phyloP scores from a whole-genome alignment of 768 basidiomycete genomes.

The Leucocoprinus birnbaumii region DNA sequence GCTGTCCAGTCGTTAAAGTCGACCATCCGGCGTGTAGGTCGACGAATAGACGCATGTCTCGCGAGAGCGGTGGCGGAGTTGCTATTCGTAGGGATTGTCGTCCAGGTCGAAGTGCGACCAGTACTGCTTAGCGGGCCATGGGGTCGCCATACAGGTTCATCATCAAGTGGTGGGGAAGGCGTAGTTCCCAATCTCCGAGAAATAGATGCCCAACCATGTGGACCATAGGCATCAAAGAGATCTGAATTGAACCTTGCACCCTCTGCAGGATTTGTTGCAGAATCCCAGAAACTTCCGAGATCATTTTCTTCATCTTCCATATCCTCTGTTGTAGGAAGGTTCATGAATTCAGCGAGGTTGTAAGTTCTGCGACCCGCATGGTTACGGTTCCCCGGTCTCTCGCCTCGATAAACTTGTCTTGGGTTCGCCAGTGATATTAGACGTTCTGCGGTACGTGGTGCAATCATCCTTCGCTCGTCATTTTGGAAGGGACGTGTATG shows the following conservation, averaged over 20 bases:
- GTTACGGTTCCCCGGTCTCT: conserved; percentile 31
- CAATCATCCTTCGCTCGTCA: conserved; percentile 59
- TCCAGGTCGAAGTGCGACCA: conserved; percentile 2
- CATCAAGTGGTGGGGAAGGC: conserved; percentile 30
- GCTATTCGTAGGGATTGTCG: conserved; percentile 19
- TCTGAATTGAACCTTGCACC: conserved; percentile 58
- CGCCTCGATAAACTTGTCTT: conserved; percentile 46
- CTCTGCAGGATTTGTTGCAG: conserved; percentile 37
- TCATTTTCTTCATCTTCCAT: conserved; percentile 75
- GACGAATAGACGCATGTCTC: conserved; percentile 63
- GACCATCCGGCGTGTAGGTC: conserved; percentile 48
- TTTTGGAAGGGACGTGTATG: conserved; percentile 42
- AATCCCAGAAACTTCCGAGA: conserved; percentile 41
- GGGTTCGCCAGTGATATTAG: conserved; percentile 55
- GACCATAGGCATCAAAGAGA: conserved; percentile 60
- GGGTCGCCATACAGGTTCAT: conserved; percentile 6
- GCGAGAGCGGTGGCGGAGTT: conserved; percentile 29
- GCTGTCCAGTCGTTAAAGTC: conserved; percentile 76
- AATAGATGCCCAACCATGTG: conserved; percentile 20
- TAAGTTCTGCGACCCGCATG: conserved; percentile 32
- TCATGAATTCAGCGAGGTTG: conserved; percentile 50
- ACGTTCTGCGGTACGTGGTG: conserved; percentile 63
- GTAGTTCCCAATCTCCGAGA: conserved; percentile 20
- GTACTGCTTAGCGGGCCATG: background rate
- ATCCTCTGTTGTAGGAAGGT: conserved; percentile 53